Evolutionary conservation across 306 rosid species (phyloP).

Genomic region (Sesbania bispinosa): DNA sequence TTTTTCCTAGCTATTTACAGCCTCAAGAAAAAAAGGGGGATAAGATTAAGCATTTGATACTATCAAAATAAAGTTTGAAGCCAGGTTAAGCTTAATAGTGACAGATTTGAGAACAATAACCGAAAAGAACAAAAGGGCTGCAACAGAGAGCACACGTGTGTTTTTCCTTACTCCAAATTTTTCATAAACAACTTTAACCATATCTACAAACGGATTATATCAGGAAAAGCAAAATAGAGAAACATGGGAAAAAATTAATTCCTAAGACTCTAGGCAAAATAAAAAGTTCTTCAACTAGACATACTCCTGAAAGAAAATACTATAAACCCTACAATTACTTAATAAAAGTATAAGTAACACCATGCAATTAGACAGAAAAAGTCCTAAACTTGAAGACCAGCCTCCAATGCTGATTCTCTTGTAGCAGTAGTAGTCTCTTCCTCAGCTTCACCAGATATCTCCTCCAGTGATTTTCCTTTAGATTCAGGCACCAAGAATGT

Average conservation of each 20-base stretch:
- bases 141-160: not conserved
- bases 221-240: not conserved
- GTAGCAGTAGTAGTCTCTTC: constrained; percentile 24
- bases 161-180: too few relatives aligned
- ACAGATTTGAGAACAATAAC: not conserved
- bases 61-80: not conserved
- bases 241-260: not conserved
- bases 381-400: constrained; percentile 25
- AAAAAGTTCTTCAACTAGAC: too few relatives aligned
- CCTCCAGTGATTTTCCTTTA: constrained; percentile 79
- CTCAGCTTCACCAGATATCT: constrained; percentile 69
- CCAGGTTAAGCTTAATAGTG: not conserved
- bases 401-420: constrained; percentile 23
- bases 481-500: constrained; percentile 87
- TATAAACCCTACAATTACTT: not conserved
- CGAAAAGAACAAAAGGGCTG: too few relatives aligned
- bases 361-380: constrained; percentile 19
- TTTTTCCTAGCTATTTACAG: not conserved
- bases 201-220: not conserved
- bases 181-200: not conserved
- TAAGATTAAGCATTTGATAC: constrained; percentile 6
- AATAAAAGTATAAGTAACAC: not conserved
- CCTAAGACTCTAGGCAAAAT: not conserved
- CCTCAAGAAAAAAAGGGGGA: not conserved
- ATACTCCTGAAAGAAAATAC: not conserved